Evolutionary conservation across 192 early-diverging fungal genomes (phyloP), one percentile per base, ranked within the genome.

Genomic region (Coemansia sp.): DNA sequence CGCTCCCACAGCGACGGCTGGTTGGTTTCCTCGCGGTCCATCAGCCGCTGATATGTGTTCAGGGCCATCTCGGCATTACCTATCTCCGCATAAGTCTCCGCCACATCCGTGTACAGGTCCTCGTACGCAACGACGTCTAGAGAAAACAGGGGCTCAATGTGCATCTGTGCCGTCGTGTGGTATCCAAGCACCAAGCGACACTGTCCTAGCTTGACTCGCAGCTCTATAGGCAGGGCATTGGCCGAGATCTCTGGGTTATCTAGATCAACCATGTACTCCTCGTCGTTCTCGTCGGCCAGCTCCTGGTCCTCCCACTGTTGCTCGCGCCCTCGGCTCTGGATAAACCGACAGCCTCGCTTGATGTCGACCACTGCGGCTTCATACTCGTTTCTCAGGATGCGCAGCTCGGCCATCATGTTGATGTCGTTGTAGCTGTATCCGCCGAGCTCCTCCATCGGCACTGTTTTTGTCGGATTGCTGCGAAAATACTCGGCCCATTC

Each of bases 141-240:
- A 28, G 27, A 58, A 32, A 72, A 87, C 87, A 82, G 28, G 5
- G 29, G 47, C 9, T 64, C 62, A 42, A 76, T 59, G 46, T 82
- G 79, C 20, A 9, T 16, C 67, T 85, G 75, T 18, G 91, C 94
- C 13, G 82, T 64, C n/a, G 89, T 85, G 10, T 71, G 62, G 45
- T 91, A 81, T 34, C 84, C 90, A 29, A 93, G 55, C 68, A 83
- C 75, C 30, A 97, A 47, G 28, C 93, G 83, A 62, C 71, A 76
- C 87, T 92, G 86, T 2, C 93, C 97, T 25, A 94, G 83, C 67
- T 91, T 91, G 53, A 90, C 86, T 20, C 92, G 86, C 52, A 98
- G 78, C 73, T 97, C 93, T 1, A 95, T 67, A 0, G 95, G 95
- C 28, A 97, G 72, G 8, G 62, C 55, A 50, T 64, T 67, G 45